Evolutionary conservation across 345 rosid species (phyloP), one percentile per base, ranked within the genome.

Genomic region (Euphorbia lathyris): DNA sequence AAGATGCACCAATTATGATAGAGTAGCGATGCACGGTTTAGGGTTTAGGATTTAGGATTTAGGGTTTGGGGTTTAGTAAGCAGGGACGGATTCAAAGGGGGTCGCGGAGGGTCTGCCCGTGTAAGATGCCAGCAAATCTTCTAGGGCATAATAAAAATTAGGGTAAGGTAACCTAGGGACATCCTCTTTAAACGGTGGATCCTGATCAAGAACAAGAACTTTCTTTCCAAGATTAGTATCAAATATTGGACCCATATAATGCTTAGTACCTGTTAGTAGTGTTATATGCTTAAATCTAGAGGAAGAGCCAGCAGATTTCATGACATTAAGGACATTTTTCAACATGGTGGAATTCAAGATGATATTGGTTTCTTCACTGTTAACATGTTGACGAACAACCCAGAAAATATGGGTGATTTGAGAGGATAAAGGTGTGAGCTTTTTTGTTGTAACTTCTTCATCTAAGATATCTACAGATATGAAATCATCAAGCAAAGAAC

Each of bases 121-220:
- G 22, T 77, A 11, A 0, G 83, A 77, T 0, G 67, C 74, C 30
- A 83, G 16, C 0, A 76, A 32, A 34, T 85, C 88, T 40, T 80
- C 86, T 0, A 73, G 52, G 11, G 77, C 77, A n/a, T 80, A 77
- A 71, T 82, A 85, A 19, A 85, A 82, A 43, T 85, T 79, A 0
- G 82, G 83, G 63, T 75, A 77, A 0, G 82, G 85, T 13, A 79
- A 71, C 23, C 83, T 69, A 30, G 80, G 80, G 10, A 27, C 7
- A 1, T 80, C 78, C 58, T 85, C 83, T 0, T 12, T 30, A 25
- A 78, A 85, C 1, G 83, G 88, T 6, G 84, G 71, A 0, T 74
- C 83, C 0, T 72, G 84, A 4, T 71, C 50, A 8, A 19, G 56
- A 51, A 51, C 56, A 20, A 76, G 11, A 17, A 73, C 67, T 32